These are phyloP conservation scores for Scortechinia acanthostroma DNA, from an alignment of 2,329 filamentous ascomycete species.

Conservation along the genomic window DNA sequence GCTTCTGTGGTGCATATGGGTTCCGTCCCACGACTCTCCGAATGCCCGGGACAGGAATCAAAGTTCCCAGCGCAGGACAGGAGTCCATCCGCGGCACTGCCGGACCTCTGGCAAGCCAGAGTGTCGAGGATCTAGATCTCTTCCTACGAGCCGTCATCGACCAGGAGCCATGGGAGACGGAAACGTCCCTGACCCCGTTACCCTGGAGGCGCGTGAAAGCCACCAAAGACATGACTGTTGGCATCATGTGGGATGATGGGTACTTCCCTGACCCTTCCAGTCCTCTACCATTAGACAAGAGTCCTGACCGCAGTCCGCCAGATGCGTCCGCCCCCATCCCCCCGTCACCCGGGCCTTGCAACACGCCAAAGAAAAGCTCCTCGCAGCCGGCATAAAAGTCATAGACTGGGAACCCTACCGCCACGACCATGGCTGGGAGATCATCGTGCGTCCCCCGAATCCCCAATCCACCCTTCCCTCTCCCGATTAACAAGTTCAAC, in stretches of 20 bases:
- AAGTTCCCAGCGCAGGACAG: slow-evolving; percentile 17
- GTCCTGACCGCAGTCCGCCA: slow-evolving; percentile 2
- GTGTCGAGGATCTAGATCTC: slow-evolving; percentile 20
- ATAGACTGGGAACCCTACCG: slow-evolving; percentile 12
- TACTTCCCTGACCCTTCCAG: slow-evolving; percentile 2
- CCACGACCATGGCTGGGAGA: slow-evolving; percentile 10
- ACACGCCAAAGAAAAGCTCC: slow-evolving; percentile 7
- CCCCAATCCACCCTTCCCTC: not conserved
- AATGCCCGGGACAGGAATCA: slow-evolving; percentile 16
- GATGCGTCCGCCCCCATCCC: slow-evolving; percentile 12
- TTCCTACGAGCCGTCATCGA: slow-evolving; percentile 27
- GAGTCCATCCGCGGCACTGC: slow-evolving; percentile 21
- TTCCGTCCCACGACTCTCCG: slow-evolving; percentile 26
- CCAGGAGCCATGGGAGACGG: slow-evolving; percentile 28
- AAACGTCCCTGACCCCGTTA: slow-evolving; percentile 26
- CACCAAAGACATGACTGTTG: slow-evolving; percentile 7
- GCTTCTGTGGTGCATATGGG: slow-evolving; percentile 31
- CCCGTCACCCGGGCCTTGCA: slow-evolving; percentile 11
- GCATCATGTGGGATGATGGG: slow-evolving; percentile 12
- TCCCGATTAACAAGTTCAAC: not conserved
- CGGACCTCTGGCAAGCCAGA: slow-evolving; percentile 9
- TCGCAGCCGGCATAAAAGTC: slow-evolving; percentile 11
- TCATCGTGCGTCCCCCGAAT: slow-evolving; percentile 4
- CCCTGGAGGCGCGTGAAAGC: slow-evolving; percentile 23
- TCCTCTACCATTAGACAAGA: not conserved